Base-by-base conservation (phyloP, 2,329 filamentous ascomycete genomes). In the Diplodia mutila region DNA sequence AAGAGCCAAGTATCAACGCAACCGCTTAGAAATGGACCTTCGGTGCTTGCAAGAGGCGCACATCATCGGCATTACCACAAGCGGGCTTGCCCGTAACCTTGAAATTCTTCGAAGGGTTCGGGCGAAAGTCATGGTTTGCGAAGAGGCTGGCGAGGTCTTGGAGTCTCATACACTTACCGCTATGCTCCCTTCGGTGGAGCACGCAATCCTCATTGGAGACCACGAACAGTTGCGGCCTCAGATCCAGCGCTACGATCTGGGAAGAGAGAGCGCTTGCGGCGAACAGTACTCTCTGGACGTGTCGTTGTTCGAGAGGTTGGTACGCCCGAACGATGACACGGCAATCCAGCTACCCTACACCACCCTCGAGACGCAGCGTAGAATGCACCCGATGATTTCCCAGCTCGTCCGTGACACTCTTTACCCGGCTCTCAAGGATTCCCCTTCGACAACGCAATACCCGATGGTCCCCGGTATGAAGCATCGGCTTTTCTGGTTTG, bases 111-210 rank as follows among this genome's bases (percentile, higher is more conserved):
- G 82, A 8, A 80, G 81, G 8, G 68, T 89, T 1, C 73, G 77
- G 7, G 78, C 80, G 37, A 89, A 89, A 69, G 83, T 90, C 0
- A 74, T 91, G 18, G 74, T 91, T 0, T 90, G 86, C 39, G 89
- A 92, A 73, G 89, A 92, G 72, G 89, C 89, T 1, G 89, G 85
- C 0, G 89, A 92, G 69, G 86, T 91, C 0, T 79, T 91, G 37
- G 90, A 92, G 73, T 81, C 86, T 0, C 88, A 91, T 68, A 78
- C 86, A 2, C 73, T 91, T 1, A 86, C 86, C 0, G 83, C 88
- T 0, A 74, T 91, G 4, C 77, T 89, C 0, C 87, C 88, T 0
- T 83, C 83, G 0, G 74, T 90, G 0, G 83, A 91, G 73, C 89
- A 91, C 68, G 78, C 82, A 6, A 86, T 91, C 21, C 80, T 87